Conservation (phyloP, 441 rosid genomes). For the Kokia cookei region DNA sequence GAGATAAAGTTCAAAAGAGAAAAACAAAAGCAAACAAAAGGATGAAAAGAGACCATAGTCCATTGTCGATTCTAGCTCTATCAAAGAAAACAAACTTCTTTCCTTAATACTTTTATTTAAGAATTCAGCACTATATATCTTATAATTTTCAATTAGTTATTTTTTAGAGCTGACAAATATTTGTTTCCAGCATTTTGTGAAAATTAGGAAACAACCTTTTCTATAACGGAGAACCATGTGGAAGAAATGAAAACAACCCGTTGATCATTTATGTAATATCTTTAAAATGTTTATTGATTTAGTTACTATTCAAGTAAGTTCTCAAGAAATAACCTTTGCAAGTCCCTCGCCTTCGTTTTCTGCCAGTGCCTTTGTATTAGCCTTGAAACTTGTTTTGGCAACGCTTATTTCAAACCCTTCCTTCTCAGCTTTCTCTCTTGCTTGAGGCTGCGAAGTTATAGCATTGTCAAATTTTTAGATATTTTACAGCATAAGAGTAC, state of each 20-base stretch:
- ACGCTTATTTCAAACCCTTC: conserved; percentile 88
- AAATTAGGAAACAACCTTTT: neutral
- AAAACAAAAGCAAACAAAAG: neutral
- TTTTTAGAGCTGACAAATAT: neutral
- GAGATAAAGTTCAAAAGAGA: neutral
- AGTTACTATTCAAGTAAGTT: neutral
- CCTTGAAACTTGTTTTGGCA: conserved; percentile 94
- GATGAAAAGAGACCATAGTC: neutral
- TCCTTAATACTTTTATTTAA: neutral
- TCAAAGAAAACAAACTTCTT: neutral
- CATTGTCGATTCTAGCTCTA: neutral
- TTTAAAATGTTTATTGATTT: neutral
- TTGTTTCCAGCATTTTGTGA: neutral
- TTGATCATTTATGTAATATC: neutral
- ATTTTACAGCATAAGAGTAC: neutral
- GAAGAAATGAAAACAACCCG: neutral
- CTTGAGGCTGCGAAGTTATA: conserved; percentile 73
- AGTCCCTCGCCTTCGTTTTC: conserved; percentile 97
- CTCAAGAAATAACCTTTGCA: conserved; percentile 60
- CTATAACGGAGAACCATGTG: neutral
- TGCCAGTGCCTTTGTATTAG: conserved; percentile 95
- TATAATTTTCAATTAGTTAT: neutral
- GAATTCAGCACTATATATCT: neutral
- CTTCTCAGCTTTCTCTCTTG: conserved; percentile 84
- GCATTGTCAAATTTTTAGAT: conserved; percentile 2